phyloP scores from a whole-genome alignment of 805 yeast genomes.

The Candida insectalens region DNA sequence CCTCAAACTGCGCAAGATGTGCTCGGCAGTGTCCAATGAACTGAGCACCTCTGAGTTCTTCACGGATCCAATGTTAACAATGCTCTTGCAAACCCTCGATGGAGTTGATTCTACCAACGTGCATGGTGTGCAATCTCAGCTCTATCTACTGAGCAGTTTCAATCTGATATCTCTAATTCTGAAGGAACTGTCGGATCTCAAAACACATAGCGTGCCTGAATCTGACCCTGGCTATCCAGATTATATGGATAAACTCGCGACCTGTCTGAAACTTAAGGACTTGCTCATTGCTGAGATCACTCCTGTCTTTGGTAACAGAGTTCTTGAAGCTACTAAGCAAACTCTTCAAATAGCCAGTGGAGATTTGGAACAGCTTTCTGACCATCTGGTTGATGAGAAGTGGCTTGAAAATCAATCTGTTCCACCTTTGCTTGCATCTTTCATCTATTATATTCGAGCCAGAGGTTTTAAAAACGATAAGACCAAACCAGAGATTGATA shows the following conservation, averaged over 20 bases:
- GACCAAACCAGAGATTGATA: constrained; percentile 9
- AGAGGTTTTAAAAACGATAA: constrained; percentile 6
- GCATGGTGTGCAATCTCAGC: constrained; percentile 13
- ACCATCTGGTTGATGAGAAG: background rate
- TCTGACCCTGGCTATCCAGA: constrained; percentile 12
- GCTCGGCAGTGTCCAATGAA: constrained; percentile 11
- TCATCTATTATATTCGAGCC: constrained; percentile 16
- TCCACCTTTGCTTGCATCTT: constrained; percentile 18
- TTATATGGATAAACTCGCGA: constrained; percentile 13
- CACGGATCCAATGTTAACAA: constrained; percentile 13
- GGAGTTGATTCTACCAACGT: constrained; percentile 19
- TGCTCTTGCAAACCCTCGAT: constrained; percentile 12
- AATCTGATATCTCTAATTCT: constrained; percentile 15
- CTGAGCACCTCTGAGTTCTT: constrained; percentile 13
- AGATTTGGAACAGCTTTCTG: no score
- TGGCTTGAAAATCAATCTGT: no score
- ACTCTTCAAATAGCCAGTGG: no score
- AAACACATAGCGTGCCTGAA: constrained; percentile 10
- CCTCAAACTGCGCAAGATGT: constrained; percentile 22
- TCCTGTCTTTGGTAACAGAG: background rate
- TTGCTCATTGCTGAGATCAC: constrained; percentile 8
- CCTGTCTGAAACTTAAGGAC: constrained; percentile 12
- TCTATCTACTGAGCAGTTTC: constrained; percentile 15
- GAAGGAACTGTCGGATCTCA: constrained; percentile 10
- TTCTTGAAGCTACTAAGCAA: background rate